Conservation (phyloP, 2,329 filamentous ascomycete species). For the Aphanocladium album region DNA sequence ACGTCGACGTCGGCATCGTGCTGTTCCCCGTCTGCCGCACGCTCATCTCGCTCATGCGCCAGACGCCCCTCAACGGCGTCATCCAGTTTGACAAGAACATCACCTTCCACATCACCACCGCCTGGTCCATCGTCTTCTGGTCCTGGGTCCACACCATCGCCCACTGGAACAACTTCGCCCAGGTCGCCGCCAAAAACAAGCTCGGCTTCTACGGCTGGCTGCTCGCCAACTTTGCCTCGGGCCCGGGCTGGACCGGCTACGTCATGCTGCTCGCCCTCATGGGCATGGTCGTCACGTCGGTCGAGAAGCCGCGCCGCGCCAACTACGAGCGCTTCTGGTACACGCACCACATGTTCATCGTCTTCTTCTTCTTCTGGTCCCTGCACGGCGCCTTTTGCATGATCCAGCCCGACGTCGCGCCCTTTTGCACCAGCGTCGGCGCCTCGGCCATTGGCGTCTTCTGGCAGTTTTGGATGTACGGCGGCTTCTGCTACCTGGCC, state of each 20-base stretch:
- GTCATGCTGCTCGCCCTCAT: conserved; percentile 76
- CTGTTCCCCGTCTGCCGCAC: conserved; percentile 80
- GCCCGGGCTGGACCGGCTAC: conserved; percentile 82
- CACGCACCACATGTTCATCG: conserved; percentile 79
- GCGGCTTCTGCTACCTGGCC: conserved; percentile 73
- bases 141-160: conserved; percentile 82
- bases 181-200: conserved; percentile 68
- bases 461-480: conserved; percentile 87
- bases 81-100: conserved; percentile 89
- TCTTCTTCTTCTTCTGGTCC: conserved; percentile 91
- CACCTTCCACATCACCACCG: conserved; percentile 78
- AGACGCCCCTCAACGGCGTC: conserved; percentile 79
- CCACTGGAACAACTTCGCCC: conserved; percentile 82
- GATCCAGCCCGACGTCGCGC: conserved; percentile 78
- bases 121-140: conserved; percentile 85
- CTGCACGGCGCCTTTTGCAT: conserved; percentile 86
- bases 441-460: conserved; percentile 68
- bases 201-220: conserved; percentile 75
- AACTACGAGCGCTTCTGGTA: conserved; percentile 93
- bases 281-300: conserved; percentile 71
- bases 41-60: conserved; percentile 72
- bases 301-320: conserved; percentile 70
- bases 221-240: conserved; percentile 70
- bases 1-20: conserved; percentile 76
- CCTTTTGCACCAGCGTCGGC: conserved; percentile 68